A percentile compares a stretch with the other conserved stretches of the same genome.
Evolutionary conservation across 202 grass and related monocot species (phyloP).

Genomic region (Setaria viridis): DNA sequence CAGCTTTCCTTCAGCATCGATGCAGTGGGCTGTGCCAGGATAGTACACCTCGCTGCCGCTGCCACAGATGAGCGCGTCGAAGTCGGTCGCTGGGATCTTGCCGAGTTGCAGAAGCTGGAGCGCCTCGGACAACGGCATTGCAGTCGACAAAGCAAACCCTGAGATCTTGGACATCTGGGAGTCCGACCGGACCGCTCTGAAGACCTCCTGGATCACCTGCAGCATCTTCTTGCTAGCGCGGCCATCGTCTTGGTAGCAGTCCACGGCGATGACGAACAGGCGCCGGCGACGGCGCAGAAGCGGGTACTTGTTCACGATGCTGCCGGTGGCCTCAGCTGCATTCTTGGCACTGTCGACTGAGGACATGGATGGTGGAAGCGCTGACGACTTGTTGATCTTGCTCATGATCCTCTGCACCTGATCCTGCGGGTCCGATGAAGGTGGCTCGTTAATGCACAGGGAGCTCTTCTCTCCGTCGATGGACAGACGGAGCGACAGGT

Average conservation of each 20-base stretch:
- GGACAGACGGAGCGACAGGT: conserved; percentile 83
- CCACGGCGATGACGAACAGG: conserved; percentile 83
- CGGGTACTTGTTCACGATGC: conserved; percentile 73
- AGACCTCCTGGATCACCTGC: conserved; percentile 82
- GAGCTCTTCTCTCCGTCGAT: conserved; percentile 73
- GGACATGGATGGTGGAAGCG: conserved; percentile 12
- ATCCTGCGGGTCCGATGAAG: conserved; percentile 58
- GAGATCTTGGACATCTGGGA: conserved; percentile 91
- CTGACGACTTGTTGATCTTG: conserved; percentile 69
- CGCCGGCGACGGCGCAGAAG: conserved; percentile 71
- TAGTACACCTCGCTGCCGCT: conserved; percentile 97
- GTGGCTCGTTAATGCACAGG: conserved; percentile 33
- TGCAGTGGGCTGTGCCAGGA: conserved; percentile 70
- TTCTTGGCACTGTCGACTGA: conserved; percentile 43
- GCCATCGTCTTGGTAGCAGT: conserved; percentile 78
- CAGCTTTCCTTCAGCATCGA: conserved; percentile 70
- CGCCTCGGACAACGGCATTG: conserved; percentile 78
- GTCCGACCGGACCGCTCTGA: conserved; percentile 80
- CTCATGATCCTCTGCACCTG: conserved; percentile 72
- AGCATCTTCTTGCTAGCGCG: conserved; percentile 73
- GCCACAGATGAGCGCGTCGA: conserved; percentile 90
- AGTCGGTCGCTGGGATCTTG: conserved; percentile 74
- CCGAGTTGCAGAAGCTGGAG: conserved; percentile 68
- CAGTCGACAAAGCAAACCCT: conserved; percentile 85
- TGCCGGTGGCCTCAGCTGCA: conserved; percentile 22